Conservation (phyloP, 208 protist genomes). For the Sergeia podlipaevii region DNA sequence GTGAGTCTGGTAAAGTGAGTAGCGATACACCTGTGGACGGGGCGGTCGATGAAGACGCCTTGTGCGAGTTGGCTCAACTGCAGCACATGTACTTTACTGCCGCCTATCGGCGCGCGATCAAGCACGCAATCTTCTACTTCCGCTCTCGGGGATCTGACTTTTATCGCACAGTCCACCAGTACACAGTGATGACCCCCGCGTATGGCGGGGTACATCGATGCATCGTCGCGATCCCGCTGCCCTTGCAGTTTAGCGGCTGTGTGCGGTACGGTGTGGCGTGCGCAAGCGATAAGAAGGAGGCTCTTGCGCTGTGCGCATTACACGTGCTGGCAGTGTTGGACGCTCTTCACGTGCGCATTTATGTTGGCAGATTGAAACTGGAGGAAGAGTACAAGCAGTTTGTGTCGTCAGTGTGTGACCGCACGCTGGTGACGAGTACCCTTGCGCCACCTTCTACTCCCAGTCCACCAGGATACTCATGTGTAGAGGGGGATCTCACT, state of each 20-base stretch:
- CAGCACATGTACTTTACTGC: conserved; percentile 46
- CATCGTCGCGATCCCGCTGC: conserved; percentile 67
- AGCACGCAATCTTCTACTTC: conserved; percentile 36
- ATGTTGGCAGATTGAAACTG: conserved; percentile 21
- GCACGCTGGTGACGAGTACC: conserved; percentile 19
- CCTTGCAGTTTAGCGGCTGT: conserved; percentile 34
- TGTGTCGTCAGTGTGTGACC: conserved; percentile 21
- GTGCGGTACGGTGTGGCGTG: conserved; percentile 70
- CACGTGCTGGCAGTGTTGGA: conserved; percentile 56
- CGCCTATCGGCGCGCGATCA: conserved; percentile 27
- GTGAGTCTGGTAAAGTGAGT: no score
- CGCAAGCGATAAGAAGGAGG: conserved; percentile 44
- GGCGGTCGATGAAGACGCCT: conserved; percentile 37
- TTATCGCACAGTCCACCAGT: conserved; percentile 57
- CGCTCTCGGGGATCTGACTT: conserved; percentile 39
- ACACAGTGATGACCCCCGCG: conserved; percentile 30
- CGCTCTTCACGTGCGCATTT: conserved; percentile 54
- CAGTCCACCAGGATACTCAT: conserved; percentile 56
- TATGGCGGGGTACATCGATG: conserved; percentile 68
- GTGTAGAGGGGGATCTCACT: not conserved
- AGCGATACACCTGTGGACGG: no score
- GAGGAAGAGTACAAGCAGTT: conserved; percentile 40
- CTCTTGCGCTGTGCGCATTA: conserved; percentile 52
- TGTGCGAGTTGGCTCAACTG: conserved; percentile 63
- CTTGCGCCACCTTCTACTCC: conserved; percentile 23